These are phyloP conservation scores for Albugo laibachii DNA, from an alignment of 352 stramenopile species.

Conservation along the genomic window DNA sequence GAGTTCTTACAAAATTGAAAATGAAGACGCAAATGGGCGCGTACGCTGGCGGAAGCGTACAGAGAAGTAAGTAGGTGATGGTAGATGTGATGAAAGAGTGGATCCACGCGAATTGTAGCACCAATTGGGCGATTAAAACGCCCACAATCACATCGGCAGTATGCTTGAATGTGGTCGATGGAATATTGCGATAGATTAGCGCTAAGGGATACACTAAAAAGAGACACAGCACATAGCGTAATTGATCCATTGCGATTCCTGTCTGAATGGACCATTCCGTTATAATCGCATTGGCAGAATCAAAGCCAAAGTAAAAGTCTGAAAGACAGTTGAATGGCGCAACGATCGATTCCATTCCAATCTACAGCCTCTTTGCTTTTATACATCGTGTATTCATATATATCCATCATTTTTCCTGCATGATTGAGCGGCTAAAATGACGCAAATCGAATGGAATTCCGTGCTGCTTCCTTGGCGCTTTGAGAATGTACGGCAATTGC, in stretches of 20 bases:
- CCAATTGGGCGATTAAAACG: conserved; percentile 87
- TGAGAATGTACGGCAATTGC: too few species aligned
- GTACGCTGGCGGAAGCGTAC: conserved; percentile 24
- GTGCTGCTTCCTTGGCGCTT: too few species aligned
- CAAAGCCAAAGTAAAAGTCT: too few species aligned
- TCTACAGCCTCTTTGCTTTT: too few species aligned
- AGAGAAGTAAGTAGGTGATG: conserved; percentile 82
- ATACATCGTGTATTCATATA: too few species aligned
- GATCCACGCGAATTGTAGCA: conserved; percentile 84
- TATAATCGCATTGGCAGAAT: conserved; percentile 19
- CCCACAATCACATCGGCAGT: conserved; percentile 84
- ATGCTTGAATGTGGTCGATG: conserved; percentile 76
- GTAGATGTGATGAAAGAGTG: conserved; percentile 85
- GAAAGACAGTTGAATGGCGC: too few species aligned
- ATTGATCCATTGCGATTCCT: conserved; percentile 15
- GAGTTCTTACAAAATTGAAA: conserved; percentile 72
- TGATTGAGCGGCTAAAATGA: too few species aligned
- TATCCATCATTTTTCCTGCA: too few species aligned
- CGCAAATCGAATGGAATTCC: too few species aligned
- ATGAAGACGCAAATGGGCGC: conserved; percentile 77
- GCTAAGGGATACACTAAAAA: conserved; percentile 88
- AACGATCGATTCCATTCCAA: too few species aligned
- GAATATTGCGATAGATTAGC: conserved; percentile 76
- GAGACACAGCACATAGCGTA: conserved; percentile 80
- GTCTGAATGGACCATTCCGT: too few species aligned